Base-by-base conservation (phyloP, 352 stramenopile genomes). In the Phytophthora litchii region DNA sequence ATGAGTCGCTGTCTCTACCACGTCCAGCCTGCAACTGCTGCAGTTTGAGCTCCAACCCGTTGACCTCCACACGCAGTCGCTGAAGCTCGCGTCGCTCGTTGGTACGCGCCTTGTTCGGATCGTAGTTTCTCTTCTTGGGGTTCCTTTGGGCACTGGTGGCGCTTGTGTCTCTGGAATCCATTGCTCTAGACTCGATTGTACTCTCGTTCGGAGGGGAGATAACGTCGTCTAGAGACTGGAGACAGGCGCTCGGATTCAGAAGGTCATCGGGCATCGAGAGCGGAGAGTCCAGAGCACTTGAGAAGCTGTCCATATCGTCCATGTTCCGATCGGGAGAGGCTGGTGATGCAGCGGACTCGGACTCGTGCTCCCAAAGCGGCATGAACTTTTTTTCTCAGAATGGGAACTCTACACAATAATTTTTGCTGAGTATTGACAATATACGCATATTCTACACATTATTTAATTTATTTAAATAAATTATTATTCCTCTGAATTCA, bases 41-140 rank as follows among this genome's bases (percentile, higher is more conserved):
- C 7, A 61, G 13, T 10, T 48, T 55, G 2, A 56, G 11, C 7
- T 41, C 14, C 19, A 67, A 23, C 7, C 52, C 43, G 4, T 3
- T 34, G 14, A 27, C 25, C 23, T 67, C 50, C 14, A 51, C 12
- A 5, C 34, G 50, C 10, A 67, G 36, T 32, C 31, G 42, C 11
- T 20, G 23, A 0, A 67, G 35, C 19, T 67, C 51, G 1, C n/a
- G 19, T 20, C 37, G 34, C 14, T 41, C 42, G 36, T 40, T 49
- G 16, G 44, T 54, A 11, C 58, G 58, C 9, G 58, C 58, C 16
- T 66, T 66, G 16, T 66, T 66, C 2, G 58, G 58, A 29, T 66
- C 41, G 19, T 60, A 66, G 17, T 55, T 66, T 12, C 48, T 38
- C 35, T 60, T 54, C 35, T 60, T 60, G 41, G 57, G 12, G 12